phyloP scores from a whole-genome alignment of 2,329 filamentous ascomycete genomes.

The Aspergillus awamori region DNA sequence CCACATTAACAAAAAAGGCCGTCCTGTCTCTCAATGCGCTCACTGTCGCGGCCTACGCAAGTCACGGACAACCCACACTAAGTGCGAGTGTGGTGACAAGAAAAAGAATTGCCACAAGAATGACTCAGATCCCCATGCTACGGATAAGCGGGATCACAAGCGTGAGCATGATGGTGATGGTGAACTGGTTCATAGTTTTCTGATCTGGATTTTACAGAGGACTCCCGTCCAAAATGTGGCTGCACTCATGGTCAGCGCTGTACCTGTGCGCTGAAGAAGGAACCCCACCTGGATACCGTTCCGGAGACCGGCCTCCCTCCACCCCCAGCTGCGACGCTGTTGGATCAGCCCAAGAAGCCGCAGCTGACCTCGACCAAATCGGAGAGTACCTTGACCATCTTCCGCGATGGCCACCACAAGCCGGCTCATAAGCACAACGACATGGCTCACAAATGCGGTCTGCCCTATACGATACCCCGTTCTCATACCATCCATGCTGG shows the following conservation, averaged over 20 bases:
- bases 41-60: slow-evolving; percentile 97
- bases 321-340: slow-evolving; percentile 42
- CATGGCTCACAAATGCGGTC: slow-evolving; percentile 63
- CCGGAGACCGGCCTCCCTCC: slow-evolving; percentile 50
- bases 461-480: slow-evolving; percentile 65
- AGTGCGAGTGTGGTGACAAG: slow-evolving; percentile 97
- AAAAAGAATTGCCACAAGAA: slow-evolving; percentile 60
- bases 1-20: slow-evolving; percentile 96
- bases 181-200: slow-evolving; percentile 30
- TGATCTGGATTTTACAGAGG: slow-evolving; percentile 40
- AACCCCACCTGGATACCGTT: slow-evolving; percentile 54
- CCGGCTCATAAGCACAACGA: slow-evolving; percentile 67
- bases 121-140: slow-evolving; percentile 37
- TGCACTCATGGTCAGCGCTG: slow-evolving; percentile 64
- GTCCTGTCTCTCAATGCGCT: slow-evolving; percentile 94
- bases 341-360: slow-evolving; percentile 56
- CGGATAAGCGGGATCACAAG: slow-evolving; percentile 42
- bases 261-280: slow-evolving; percentile 63
- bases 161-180: slow-evolving; percentile 40
- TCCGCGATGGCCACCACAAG: slow-evolving; percentile 67
- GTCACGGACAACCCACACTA: slow-evolving; percentile 89
- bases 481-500: slow-evolving; percentile 54
- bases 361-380: slow-evolving; percentile 61
- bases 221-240: slow-evolving; percentile 45
- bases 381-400: slow-evolving; percentile 62